Conservation (phyloP, 495 filamentous ascomycete genomes). For the Podospora appendiculata region DNA sequence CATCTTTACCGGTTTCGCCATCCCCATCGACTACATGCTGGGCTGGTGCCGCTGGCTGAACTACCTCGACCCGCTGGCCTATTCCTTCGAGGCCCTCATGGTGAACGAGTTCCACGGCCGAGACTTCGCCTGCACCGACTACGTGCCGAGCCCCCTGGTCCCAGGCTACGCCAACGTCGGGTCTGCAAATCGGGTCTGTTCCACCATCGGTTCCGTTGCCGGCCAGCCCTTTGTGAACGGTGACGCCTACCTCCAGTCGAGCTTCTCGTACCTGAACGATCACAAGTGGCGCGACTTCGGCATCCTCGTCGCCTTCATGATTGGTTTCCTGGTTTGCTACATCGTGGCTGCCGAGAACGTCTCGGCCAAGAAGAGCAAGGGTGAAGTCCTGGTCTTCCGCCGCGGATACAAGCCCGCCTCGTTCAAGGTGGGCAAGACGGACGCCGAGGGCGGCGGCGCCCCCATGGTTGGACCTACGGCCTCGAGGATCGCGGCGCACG, state of each 20-base stretch:
- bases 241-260: conserved; percentile 56
- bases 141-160: conserved; percentile 45
- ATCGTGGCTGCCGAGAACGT: conserved; percentile 68
- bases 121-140: conserved; percentile 53
- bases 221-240: conserved; percentile 51
- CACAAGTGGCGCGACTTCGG: conserved; percentile 80
- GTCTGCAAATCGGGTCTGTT: conserved; percentile 46
- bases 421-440: conserved; percentile 47
- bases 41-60: conserved; percentile 84
- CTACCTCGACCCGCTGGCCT: conserved; percentile 78
- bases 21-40: conserved; percentile 71
- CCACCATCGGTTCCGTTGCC: conserved; percentile 50
- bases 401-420: conserved; percentile 59
- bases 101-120: conserved; percentile 78
- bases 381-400: conserved; percentile 82
- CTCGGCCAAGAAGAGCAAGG: conserved; percentile 71
- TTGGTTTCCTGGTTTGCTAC: conserved; percentile 59
- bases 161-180: conserved; percentile 39
- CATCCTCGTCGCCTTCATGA: conserved; percentile 67
- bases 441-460: conserved; percentile 46
- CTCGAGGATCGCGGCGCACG: conserved; percentile 32
- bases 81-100: conserved; percentile 82
- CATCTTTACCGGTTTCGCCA: conserved; percentile 86
- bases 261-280: conserved; percentile 51
- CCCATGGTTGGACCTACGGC: conserved; percentile 25